Evolutionary conservation across 2,329 filamentous ascomycete genomes (phyloP).

Genomic region (Waltergamsia citrina): DNA sequence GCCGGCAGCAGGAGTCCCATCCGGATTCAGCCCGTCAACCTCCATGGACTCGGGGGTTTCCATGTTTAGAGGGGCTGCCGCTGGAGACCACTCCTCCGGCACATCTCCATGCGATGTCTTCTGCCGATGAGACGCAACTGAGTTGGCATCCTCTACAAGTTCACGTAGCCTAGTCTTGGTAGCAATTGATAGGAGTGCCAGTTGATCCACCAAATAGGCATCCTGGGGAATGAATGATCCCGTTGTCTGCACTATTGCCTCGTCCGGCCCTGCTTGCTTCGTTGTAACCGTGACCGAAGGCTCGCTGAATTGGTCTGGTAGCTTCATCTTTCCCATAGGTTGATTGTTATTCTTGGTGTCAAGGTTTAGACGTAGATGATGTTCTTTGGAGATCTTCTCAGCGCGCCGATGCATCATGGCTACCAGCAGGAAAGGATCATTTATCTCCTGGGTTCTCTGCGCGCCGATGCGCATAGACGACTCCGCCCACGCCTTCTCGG

Average conservation of each 20-base stretch:
- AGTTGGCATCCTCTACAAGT: slow-evolving; percentile 68
- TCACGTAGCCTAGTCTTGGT: slow-evolving; percentile 70
- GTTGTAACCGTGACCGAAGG: slow-evolving; percentile 44
- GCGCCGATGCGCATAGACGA: slow-evolving; percentile 53
- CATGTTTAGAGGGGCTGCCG: slow-evolving; percentile 47
- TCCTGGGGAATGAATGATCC: slow-evolving; percentile 68
- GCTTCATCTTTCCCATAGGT: slow-evolving; percentile 36
- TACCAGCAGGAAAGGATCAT: slow-evolving; percentile 63
- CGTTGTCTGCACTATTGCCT: slow-evolving; percentile 50
- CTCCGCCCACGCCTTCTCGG: slow-evolving; percentile 55
- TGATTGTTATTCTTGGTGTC: slow-evolving; percentile 40
- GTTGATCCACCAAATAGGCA: slow-evolving; percentile 68
- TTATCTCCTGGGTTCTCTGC: slow-evolving; percentile 58
- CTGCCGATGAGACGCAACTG: slow-evolving; percentile 61
- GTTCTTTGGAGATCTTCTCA: slow-evolving; percentile 47
- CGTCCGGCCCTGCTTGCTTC: slow-evolving; percentile 47
- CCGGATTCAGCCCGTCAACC: slow-evolving; percentile 18
- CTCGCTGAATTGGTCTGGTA: slow-evolving; percentile 36
- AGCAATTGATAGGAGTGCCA: slow-evolving; percentile 74
- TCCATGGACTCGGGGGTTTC: slow-evolving; percentile 21
- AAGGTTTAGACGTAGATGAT: slow-evolving; percentile 45
- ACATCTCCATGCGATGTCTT: slow-evolving; percentile 72
- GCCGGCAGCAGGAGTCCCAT: slow-evolving; percentile 26
- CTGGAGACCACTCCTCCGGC: slow-evolving; percentile 64
- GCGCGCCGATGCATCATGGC: slow-evolving; percentile 50